Conservation (phyloP, 768 basidiomycete species). For the Macrolepiota fuliginosa region DNA sequence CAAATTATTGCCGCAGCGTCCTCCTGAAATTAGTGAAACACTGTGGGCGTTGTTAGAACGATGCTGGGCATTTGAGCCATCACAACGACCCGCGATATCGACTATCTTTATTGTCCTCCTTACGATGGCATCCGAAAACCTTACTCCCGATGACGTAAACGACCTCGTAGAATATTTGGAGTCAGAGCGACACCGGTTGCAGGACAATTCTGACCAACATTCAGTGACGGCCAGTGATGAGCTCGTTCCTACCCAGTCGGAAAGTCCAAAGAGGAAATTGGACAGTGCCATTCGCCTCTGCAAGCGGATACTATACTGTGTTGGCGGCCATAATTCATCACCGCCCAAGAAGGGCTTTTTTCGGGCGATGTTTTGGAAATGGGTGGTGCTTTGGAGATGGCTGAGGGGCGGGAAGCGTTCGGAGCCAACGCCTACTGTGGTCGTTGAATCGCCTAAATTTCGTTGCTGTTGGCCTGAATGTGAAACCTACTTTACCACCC, state of each 20-base stretch:
- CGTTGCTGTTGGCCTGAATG: slow-evolving; percentile 1
- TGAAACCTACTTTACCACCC: background rate
- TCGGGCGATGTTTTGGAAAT: background rate
- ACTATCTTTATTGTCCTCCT: background rate
- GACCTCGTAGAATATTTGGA: background rate
- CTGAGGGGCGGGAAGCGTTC: background rate
- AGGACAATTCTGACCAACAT: background rate
- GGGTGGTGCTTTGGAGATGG: background rate
- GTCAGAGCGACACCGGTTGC: background rate
- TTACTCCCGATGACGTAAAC: background rate
- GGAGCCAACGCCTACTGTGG: background rate
- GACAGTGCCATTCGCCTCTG: too few species aligned
- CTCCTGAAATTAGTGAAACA: slow-evolving; percentile 4
- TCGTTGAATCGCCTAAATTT: background rate
- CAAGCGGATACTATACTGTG: too few species aligned
- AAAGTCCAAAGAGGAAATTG: background rate
- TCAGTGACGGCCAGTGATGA: background rate
- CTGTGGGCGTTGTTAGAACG: slow-evolving; percentile 13
- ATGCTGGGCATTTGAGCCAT: slow-evolving; percentile 12
- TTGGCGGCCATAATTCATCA: too few species aligned
- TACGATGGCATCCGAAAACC: background rate
- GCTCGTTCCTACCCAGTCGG: background rate
- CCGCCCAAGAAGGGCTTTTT: background rate
- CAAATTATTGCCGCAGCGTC: slow-evolving; percentile 3
- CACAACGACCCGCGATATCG: slow-evolving; percentile 9